These are phyloP conservation scores for Neltuma alba DNA, from an alignment of 306 rosid genomes.

Conservation along the genomic window DNA sequence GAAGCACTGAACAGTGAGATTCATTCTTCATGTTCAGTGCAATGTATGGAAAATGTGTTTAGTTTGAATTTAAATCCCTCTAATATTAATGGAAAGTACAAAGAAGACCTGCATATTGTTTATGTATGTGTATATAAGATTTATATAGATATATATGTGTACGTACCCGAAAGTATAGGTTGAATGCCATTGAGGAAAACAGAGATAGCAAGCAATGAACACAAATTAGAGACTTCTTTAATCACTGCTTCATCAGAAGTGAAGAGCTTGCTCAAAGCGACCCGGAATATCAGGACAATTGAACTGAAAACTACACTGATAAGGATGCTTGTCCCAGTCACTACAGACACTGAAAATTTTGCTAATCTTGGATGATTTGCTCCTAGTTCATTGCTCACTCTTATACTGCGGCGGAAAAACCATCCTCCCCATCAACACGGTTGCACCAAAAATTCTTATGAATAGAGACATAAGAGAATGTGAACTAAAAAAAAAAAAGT, in stretches of 20 bases:
- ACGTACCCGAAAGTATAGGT: slow-evolving; percentile 57
- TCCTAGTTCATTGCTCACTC: slow-evolving; percentile 82
- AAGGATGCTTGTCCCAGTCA: slow-evolving; percentile 64
- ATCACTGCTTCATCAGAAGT: slow-evolving; percentile 59
- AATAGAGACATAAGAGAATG: not conserved
- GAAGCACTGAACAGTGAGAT: not conserved
- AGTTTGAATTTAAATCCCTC: not conserved
- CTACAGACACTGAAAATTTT: slow-evolving; percentile 64
- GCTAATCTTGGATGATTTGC: slow-evolving; percentile 69
- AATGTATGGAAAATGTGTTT: not conserved
- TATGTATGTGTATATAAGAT: not conserved
- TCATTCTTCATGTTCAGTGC: not conserved
- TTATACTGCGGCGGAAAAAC: slow-evolving; percentile 44
- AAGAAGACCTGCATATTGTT: not conserved
- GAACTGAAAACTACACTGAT: slow-evolving; percentile 53
- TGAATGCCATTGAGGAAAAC: slow-evolving; percentile 77
- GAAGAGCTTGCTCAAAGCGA: slow-evolving; percentile 63
- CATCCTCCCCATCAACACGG: not conserved
- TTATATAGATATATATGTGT: too few species aligned
- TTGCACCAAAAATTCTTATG: not conserved
- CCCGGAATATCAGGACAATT: slow-evolving; percentile 49
- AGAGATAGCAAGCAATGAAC: slow-evolving; percentile 70
- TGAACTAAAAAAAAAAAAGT: not conserved
- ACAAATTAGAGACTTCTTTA: slow-evolving; percentile 54
- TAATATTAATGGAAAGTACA: not conserved